Evolutionary conservation across 768 basidiomycete genomes (phyloP).

Genomic region (Lenzites betulinus): DNA sequence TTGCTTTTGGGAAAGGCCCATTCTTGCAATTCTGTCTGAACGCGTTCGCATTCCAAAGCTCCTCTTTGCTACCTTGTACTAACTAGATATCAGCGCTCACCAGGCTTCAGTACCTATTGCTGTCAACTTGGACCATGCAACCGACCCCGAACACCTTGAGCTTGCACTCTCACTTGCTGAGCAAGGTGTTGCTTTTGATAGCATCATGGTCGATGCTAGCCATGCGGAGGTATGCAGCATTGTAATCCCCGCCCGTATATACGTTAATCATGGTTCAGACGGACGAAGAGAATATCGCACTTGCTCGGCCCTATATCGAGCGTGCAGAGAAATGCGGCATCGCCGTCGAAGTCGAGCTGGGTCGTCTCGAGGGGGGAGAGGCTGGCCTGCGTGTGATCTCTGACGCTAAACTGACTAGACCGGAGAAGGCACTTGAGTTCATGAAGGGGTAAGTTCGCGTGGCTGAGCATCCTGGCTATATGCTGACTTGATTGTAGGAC

Average conservation of each 20-base stretch:
- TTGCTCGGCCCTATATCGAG: constrained; percentile 47
- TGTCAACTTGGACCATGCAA: constrained; percentile 52
- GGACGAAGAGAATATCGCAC: constrained; percentile 48
- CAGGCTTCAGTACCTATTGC: constrained; percentile 50
- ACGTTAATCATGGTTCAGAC: constrained; percentile 36
- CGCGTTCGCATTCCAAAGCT: constrained; percentile 30
- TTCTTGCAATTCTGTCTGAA: constrained; percentile 48
- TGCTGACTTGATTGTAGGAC: constrained; percentile 32
- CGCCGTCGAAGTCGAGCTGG: constrained; percentile 50
- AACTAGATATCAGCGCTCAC: constrained; percentile 36
- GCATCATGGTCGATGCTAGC: constrained; percentile 53
- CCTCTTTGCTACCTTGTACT: not conserved
- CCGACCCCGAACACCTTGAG: constrained; percentile 47
- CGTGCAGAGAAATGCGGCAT: constrained; percentile 43
- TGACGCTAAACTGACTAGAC: constrained; percentile 49
- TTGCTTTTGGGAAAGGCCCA: constrained; percentile 47
- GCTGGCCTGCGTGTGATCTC: constrained; percentile 50
- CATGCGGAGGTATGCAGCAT: constrained; percentile 41
- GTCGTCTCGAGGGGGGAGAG: constrained; percentile 50
- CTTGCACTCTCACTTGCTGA: constrained; percentile 47
- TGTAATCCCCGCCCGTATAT: not conserved
- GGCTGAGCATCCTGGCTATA: not conserved
- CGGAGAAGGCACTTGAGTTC: constrained; percentile 44
- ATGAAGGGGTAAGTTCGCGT: constrained; percentile 37
- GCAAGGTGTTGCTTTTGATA: constrained; percentile 48